Base-by-base conservation (phyloP, 441 rosid species). In the Euphorbia celastroides region DNA sequence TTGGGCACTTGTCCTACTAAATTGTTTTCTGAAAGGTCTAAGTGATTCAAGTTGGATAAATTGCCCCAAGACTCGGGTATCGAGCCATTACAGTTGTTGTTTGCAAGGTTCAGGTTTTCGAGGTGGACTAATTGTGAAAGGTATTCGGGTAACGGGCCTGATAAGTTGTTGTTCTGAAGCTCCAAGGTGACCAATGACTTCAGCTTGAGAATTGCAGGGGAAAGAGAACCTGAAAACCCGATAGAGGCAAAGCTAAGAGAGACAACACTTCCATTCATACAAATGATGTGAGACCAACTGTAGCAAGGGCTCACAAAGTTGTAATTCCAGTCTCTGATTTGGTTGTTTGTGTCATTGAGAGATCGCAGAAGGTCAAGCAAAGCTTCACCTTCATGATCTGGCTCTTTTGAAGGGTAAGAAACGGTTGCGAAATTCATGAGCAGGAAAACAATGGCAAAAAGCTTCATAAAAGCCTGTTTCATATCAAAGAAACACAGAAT, bases 301-400 rank as follows among this genome's bases (percentile, higher is more conserved):
- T 58, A 77, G 85, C 99, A 93, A 42, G 99, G 93, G 83, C 92
- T 93, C 68, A 88, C 92, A 5, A 88, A 64, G 84, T 52, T 3
- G 10, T 76, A 36, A 69, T 86, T 75, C 99, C 99, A 91, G 70
- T 88, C 83, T 20, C 62, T 77, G 42, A 86, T 77, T 61, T 17
- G 83, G 27, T 68, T 61, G 41, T 69, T 65, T 11, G 93, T 79
- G 75, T 89, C 88, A 34, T 88, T 85, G 68, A 91, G 96, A 41
- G 78, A 77, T 22, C 22, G 68, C 48, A 77, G 83, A 66, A 91
- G 78, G 69, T 85, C 81, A 27, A 73, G 32, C 80, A 93, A 79
- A 71, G 96, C 96, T 62, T 88, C 85, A 72, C 98, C 96, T 87
- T 93, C 92, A 22, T 88, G 62, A 73, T 89, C 92, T 52, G 96